Conservation (phyloP, 2,329 filamentous ascomycete species). For the Gremmenia infestans region DNA sequence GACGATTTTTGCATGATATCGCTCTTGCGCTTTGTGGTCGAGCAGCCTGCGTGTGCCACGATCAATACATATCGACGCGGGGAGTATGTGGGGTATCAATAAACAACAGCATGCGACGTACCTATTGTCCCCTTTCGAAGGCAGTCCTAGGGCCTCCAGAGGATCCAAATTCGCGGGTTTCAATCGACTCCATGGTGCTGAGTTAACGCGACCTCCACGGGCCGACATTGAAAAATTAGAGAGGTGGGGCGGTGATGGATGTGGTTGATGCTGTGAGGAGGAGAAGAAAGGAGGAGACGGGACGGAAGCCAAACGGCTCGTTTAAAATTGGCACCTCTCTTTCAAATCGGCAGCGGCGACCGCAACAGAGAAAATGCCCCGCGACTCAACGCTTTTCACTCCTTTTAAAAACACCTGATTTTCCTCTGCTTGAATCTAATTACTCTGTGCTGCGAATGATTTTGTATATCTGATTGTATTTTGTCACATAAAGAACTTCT, state of each 20-base stretch:
- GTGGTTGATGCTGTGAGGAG: conserved; percentile 1
- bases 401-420: neutral
- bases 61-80: conserved; percentile 10
- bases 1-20: conserved; percentile 81
- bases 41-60: conserved; percentile 50
- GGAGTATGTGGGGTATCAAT: neutral
- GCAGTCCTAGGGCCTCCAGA: conserved; percentile 75
- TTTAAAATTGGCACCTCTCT: neutral
- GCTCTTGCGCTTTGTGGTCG: conserved; percentile 73
- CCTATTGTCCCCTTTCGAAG: conserved; percentile 88
- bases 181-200: conserved; percentile 63
- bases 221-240: conserved; percentile 22
- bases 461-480: too few relatives aligned
- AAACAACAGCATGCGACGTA: conserved; percentile 34
- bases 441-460: too few relatives aligned
- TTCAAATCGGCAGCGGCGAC: neutral
- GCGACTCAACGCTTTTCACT: neutral
- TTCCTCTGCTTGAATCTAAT: too few relatives aligned
- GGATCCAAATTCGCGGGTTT: conserved; percentile 72
- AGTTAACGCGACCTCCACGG: conserved; percentile 35
- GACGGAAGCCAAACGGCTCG: neutral
- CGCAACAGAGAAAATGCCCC: neutral
- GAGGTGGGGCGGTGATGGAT: neutral
- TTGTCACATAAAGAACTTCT: neutral
- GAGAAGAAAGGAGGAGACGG: neutral